Evolutionary conservation across 2,329 filamentous ascomycete genomes (phyloP).

Genomic region (Diplocarpon rosae): DNA sequence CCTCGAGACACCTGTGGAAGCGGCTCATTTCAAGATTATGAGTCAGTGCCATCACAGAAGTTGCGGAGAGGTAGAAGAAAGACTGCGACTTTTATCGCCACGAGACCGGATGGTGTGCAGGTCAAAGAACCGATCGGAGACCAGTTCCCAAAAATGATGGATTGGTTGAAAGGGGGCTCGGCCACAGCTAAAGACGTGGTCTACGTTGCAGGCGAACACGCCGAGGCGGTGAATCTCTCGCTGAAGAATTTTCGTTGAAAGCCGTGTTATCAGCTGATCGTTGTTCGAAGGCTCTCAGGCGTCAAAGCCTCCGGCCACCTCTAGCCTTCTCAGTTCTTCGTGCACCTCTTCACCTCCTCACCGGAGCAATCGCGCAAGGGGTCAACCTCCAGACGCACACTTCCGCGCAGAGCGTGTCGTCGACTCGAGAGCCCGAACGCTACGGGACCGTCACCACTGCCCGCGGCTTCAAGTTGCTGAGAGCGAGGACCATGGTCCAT

Average conservation of each 20-base stretch:
- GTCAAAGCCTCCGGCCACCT: conserved; percentile 22
- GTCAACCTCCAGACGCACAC: conserved; percentile 43
- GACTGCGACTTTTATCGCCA: conserved; percentile 33
- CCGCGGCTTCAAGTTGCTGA: conserved; percentile 43
- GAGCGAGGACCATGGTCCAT: conserved; percentile 44
- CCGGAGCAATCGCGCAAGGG: conserved; percentile 28
- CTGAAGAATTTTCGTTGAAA: neutral
- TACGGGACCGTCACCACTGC: conserved; percentile 39
- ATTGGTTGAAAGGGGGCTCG: neutral
- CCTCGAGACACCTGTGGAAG: conserved; percentile 28
- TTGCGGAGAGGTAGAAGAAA: conserved; percentile 31
- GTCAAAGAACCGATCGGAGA: conserved; percentile 15
- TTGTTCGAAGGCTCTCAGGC: conserved; percentile 6
- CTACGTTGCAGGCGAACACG: neutral
- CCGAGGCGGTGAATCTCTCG: conserved; percentile 1
- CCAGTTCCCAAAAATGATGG: neutral
- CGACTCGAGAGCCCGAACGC: conserved; percentile 1
- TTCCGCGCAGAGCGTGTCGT: conserved; percentile 28
- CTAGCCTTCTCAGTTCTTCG: conserved; percentile 52
- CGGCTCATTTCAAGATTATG: conserved; percentile 31
- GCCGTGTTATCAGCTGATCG: neutral
- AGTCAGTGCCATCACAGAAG: conserved; percentile 28
- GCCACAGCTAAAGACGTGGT: neutral
- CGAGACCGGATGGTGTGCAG: conserved; percentile 30
- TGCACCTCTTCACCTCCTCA: conserved; percentile 32